These are phyloP conservation scores for Pseudogymnoascus sp. DNA, from an alignment of 2,329 filamentous ascomycete species.

Conservation along the genomic window DNA sequence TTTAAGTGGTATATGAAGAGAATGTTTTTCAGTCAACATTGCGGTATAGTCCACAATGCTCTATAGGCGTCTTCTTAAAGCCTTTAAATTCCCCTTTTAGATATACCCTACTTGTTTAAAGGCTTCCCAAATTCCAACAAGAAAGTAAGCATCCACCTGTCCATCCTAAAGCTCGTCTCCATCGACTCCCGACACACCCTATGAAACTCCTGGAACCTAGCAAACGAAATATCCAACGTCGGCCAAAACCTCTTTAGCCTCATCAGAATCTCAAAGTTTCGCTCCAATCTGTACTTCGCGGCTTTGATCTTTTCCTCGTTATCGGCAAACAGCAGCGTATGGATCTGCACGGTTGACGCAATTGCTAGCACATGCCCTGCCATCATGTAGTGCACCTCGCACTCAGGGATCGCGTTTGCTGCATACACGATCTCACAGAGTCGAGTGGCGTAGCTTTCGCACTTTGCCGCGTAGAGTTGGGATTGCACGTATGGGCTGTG, in stretches of 20 bases:
- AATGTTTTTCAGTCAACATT: too few relatives aligned
- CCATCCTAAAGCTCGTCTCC: conserved; percentile 34
- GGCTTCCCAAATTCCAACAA: conserved; percentile 17
- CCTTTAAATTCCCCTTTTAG: too few relatives aligned
- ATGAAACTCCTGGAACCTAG: conserved; percentile 36
- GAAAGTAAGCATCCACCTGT: conserved; percentile 37
- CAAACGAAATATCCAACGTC: conserved; percentile 33
- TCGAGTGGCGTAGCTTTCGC: conserved; percentile 34
- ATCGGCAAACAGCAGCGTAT: conserved; percentile 37
- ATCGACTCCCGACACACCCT: conserved; percentile 33
- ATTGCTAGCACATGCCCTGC: conserved; percentile 41
- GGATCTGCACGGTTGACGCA: conserved; percentile 40
- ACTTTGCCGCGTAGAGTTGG: conserved; percentile 32
- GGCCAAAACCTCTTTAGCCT: conserved; percentile 37
- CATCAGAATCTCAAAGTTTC: conserved; percentile 39
- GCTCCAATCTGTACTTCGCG: conserved; percentile 34
- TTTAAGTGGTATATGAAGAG: too few relatives aligned
- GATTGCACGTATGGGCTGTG: conserved; percentile 14
- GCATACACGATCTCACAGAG: conserved; percentile 37
- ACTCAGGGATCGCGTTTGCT: conserved; percentile 31
- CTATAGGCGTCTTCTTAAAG: too few relatives aligned
- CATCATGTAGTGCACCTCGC: conserved; percentile 38
- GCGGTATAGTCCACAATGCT: too few relatives aligned
- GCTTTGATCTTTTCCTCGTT: conserved; percentile 32
- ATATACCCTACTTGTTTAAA: conserved; percentile 1